Conservation (phyloP, 345 rosid genomes). For the Rhizophora apiculata region DNA sequence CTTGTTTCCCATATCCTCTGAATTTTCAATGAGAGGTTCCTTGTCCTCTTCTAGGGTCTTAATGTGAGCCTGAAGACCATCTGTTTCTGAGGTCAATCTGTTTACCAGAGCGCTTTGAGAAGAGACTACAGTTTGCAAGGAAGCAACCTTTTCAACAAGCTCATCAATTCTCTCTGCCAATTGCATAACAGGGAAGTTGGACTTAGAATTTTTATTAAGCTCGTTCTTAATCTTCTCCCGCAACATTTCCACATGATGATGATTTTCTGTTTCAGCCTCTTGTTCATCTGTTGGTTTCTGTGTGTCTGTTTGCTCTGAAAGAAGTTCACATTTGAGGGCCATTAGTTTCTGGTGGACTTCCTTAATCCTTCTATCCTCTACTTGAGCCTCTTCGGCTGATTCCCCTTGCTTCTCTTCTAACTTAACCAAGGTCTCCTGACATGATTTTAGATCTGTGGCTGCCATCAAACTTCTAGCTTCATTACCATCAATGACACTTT, state of each 20-base stretch:
- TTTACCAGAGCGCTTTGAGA: conserved; percentile 64
- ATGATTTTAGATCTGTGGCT: conserved; percentile 62
- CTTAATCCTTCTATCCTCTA: conserved; percentile 46
- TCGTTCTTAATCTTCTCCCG: conserved; percentile 32
- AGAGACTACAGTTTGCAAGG: conserved; percentile 49
- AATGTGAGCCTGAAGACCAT: conserved; percentile 46
- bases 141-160: conserved; percentile 66
- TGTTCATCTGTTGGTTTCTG: conserved; percentile 23
- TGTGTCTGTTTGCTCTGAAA: conserved; percentile 13
- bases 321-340: conserved; percentile 33
- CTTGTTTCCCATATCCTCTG: conserved; percentile 40
- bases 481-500: conserved; percentile 50
- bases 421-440: conserved; percentile 54
- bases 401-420: conserved; percentile 57
- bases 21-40: conserved; percentile 40
- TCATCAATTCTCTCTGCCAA: conserved; percentile 70
- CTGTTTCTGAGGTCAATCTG: conserved; percentile 57
- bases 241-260: conserved; percentile 24
- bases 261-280: conserved; percentile 8
- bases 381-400: conserved; percentile 47
- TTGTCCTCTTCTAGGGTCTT: conserved; percentile 57
- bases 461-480: conserved; percentile 83
- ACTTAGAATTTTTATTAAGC: conserved; percentile 26
- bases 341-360: conserved; percentile 43
- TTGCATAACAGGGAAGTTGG: conserved; percentile 42